These are phyloP conservation scores for Lepiota subincarnata DNA, from an alignment of 768 basidiomycete species.

Conservation along the genomic window DNA sequence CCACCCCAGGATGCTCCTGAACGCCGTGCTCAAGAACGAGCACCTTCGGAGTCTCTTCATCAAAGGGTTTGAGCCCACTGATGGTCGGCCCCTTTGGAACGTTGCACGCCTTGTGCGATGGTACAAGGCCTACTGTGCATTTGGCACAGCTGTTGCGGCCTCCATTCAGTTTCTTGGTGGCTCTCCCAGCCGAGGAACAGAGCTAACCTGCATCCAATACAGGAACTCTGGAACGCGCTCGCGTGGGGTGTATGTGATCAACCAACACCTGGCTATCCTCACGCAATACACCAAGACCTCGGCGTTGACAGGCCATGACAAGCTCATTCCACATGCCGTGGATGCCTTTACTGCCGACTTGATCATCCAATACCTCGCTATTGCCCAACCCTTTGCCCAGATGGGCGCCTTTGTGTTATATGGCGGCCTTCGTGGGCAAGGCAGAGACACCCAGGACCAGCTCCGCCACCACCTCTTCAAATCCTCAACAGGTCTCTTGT, in stretches of 20 bases:
- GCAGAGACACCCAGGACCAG: too few species aligned
- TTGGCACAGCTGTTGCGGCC: not conserved
- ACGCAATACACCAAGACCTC: constrained; percentile 16
- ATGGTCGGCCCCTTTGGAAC: not conserved
- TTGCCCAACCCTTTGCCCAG: too few species aligned
- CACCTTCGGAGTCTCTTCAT: not conserved
- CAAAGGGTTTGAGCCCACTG: not conserved
- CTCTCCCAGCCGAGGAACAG: not conserved
- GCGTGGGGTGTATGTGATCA: not conserved
- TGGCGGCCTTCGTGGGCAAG: too few species aligned
- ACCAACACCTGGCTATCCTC: not conserved
- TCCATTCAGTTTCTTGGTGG: not conserved
- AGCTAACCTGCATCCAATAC: not conserved
- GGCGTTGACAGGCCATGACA: constrained; percentile 15
- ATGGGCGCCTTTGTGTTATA: too few species aligned
- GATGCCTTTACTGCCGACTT: constrained; percentile 15
- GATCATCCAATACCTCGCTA: too few species aligned
- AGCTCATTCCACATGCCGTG: constrained; percentile 24
- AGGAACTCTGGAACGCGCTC: not conserved
- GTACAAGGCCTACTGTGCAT: not conserved
- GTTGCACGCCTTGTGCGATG: not conserved
- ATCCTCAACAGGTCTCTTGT: too few species aligned
- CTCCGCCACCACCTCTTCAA: too few species aligned
- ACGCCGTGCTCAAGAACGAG: not conserved
- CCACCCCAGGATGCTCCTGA: not conserved